Conservation (phyloP, 139 green algal genomes). For the Cymbomonas tetramitiformis region DNA sequence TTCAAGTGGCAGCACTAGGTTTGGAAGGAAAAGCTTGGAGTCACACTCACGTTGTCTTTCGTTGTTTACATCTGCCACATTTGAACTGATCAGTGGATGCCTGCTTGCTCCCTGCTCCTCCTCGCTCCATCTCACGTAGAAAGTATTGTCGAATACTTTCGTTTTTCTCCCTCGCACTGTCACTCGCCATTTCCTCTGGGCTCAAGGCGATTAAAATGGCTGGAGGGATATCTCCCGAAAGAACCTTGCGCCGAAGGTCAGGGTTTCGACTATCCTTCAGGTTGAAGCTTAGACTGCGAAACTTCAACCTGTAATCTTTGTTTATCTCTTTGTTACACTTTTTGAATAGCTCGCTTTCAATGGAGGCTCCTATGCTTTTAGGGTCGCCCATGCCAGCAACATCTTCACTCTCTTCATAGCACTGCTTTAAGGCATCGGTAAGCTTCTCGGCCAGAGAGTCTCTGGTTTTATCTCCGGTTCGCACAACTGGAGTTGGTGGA, state of each 20-base stretch:
- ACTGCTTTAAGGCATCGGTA: no score
- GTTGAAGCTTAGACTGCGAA: constrained; percentile 82
- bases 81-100: constrained; percentile 88
- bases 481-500: no score
- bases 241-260: constrained; percentile 32
- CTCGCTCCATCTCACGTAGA: constrained; percentile 54
- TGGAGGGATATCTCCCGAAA: constrained; percentile 35
- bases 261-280: constrained; percentile 69
- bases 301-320: constrained; percentile 80
- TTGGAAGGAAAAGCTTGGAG: no score
- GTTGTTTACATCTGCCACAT: constrained; percentile 80
- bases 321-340: no score
- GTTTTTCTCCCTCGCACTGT: constrained; percentile 59
- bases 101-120: constrained; percentile 17
- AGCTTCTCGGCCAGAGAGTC: no score
- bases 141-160: constrained; percentile 62
- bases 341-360: no score
- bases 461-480: no score
- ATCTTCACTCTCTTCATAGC: no score
- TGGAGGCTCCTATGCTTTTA: no score
- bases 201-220: constrained; percentile 52
- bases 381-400: no score
- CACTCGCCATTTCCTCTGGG: constrained; percentile 77
- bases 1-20: no score
- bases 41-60: no score